Evolutionary conservation across 1,139 yeast species (phyloP).

Genomic region (Pichia sp.): DNA sequence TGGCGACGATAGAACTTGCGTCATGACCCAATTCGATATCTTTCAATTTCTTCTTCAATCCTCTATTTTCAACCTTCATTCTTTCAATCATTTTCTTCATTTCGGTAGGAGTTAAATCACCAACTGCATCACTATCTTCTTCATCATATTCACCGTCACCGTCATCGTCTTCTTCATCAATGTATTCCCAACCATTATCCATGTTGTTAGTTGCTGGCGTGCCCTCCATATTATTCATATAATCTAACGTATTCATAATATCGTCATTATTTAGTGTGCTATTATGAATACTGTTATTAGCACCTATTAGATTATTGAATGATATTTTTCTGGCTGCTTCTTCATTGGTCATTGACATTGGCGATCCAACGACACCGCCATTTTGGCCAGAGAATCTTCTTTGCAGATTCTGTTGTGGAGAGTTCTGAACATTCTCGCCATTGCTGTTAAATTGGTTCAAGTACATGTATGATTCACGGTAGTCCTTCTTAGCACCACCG

Average conservation of each 20-base stretch:
- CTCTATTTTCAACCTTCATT: conserved; percentile 17
- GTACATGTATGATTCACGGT: conserved; percentile 20
- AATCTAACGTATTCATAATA: neutral
- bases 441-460: conserved; percentile 5
- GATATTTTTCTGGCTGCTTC: conserved; percentile 15
- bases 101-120: neutral
- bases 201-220: conserved; percentile 9
- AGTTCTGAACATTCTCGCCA: neutral
- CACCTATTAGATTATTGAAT: conserved; percentile 17
- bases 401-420: conserved; percentile 5
- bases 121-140: conserved; percentile 2
- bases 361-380: conserved; percentile 20
- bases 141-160: conserved; percentile 12
- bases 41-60: conserved; percentile 17
- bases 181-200: conserved; percentile 16
- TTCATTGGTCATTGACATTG: conserved; percentile 17
- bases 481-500: conserved; percentile 4
- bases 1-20: conserved; percentile 12
- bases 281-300: neutral
- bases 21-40: conserved; percentile 19
- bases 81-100: conserved; percentile 8
- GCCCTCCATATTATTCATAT: conserved; percentile 6
- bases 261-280: neutral
- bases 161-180: conserved; percentile 11
- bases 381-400: conserved; percentile 14